Evolutionary conservation across 768 basidiomycete species (phyloP).

Genomic region (Mycena epipterygia): DNA sequence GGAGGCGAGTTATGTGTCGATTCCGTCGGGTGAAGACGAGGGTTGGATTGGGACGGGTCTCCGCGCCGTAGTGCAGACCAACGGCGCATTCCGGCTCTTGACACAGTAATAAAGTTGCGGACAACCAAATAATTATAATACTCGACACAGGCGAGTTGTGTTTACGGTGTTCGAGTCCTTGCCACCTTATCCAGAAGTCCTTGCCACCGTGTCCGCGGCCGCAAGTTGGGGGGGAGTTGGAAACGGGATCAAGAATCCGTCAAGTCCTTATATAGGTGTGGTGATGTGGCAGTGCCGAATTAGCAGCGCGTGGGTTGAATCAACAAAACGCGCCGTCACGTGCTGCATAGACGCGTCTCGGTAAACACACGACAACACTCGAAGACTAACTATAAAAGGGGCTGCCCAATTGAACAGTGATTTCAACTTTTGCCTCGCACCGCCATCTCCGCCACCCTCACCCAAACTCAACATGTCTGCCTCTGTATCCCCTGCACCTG

Average conservation of each 20-base stretch:
- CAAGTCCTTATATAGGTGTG: too few relatives aligned
- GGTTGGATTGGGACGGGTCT: constrained; percentile 63
- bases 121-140: not conserved
- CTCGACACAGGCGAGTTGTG: too few relatives aligned
- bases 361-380: too few relatives aligned
- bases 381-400: not conserved
- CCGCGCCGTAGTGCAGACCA: constrained; percentile 67
- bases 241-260: too few relatives aligned
- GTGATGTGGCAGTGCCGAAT: too few relatives aligned
- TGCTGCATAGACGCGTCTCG: not conserved
- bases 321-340: not conserved
- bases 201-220: too few relatives aligned
- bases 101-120: constrained; percentile 19
- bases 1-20: constrained; percentile 55
- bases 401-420: not conserved
- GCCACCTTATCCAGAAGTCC: too few relatives aligned
- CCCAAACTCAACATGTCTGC: constrained; percentile 24
- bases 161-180: too few relatives aligned
- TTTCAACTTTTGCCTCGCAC: constrained; percentile 20
- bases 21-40: constrained; percentile 50
- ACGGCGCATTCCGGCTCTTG: constrained; percentile 73
- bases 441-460: not conserved
- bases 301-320: too few relatives aligned
- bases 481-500: constrained; percentile 35
- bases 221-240: too few relatives aligned